phyloP scores from a whole-genome alignment of 805 yeast genomes.

The Candida odintsovae region DNA sequence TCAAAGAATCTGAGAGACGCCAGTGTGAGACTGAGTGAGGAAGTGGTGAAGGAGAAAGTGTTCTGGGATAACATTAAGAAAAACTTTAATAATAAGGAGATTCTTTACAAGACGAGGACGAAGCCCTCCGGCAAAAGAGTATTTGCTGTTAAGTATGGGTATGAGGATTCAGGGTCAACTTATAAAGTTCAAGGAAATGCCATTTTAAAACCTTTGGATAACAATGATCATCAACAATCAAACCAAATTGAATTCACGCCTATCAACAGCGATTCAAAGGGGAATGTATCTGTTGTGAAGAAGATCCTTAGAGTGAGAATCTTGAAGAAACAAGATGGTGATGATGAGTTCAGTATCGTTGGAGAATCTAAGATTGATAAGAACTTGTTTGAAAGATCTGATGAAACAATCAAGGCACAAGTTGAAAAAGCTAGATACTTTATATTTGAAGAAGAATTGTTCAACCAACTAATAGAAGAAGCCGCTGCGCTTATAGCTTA shows the following conservation, averaged over 20 bases:
- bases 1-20: slow-evolving; percentile 46
- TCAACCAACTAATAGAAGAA: slow-evolving; percentile 71
- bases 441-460: slow-evolving; percentile 85
- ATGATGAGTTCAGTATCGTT: slow-evolving; percentile 44
- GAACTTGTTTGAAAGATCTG: slow-evolving; percentile 13
- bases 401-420: slow-evolving; percentile 42
- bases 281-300: slow-evolving; percentile 29
- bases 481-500: slow-evolving; percentile 63
- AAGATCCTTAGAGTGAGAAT: slow-evolving; percentile 57
- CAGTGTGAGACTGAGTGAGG: slow-evolving; percentile 43
- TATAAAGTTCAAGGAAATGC: slow-evolving; percentile 68
- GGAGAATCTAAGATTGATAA: slow-evolving; percentile 43
- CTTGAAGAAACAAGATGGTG: slow-evolving; percentile 46
- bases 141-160: slow-evolving; percentile 85
- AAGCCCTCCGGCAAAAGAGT: slow-evolving; percentile 44
- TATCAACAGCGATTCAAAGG: slow-evolving; percentile 20
- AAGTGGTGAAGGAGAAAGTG: slow-evolving; percentile 52
- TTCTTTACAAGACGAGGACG: slow-evolving; percentile 60
- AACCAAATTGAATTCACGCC: slow-evolving; percentile 37
- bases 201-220: slow-evolving; percentile 44
- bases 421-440: slow-evolving; percentile 65
- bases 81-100: slow-evolving; percentile 41
- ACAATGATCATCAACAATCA: slow-evolving; percentile 12
- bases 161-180: slow-evolving; percentile 82
- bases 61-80: slow-evolving; percentile 53